These are phyloP conservation scores for Pseudozyma sp. DNA, from an alignment of 1,284 basidiomycete species.

Conservation along the genomic window DNA sequence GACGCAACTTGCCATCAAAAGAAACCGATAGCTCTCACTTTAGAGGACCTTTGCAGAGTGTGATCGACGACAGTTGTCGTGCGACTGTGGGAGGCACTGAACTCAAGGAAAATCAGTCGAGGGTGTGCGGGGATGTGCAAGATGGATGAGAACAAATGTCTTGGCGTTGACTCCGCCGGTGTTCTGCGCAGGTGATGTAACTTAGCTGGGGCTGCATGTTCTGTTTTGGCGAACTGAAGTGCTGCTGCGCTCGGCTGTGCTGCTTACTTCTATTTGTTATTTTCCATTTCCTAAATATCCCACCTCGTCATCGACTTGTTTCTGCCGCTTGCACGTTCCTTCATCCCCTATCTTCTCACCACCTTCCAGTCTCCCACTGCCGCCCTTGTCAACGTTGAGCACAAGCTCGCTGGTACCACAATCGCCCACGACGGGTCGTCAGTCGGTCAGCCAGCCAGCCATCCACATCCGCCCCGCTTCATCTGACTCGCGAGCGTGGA, in stretches of 20 bases:
- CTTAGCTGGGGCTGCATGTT: background rate
- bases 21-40: too few species aligned
- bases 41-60: too few species aligned
- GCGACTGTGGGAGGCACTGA: too few species aligned
- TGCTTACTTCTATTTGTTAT: background rate
- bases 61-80: too few species aligned
- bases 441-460: background rate
- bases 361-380: background rate
- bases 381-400: background rate
- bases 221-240: constrained; percentile 4
- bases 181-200: background rate
- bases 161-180: constrained; percentile 1
- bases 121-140: background rate
- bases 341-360: background rate
- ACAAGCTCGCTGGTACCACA: too few species aligned
- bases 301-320: constrained; percentile 17
- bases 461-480: background rate
- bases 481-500: background rate
- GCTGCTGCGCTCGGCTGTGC: background rate
- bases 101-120: background rate
- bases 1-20: too few species aligned
- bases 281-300: background rate
- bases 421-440: too few species aligned
- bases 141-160: constrained; percentile 2
- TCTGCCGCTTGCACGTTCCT: background rate